Evolutionary conservation across 345 rosid species (phyloP), one percentile per base, ranked within the genome.

Genomic region (Viola odorata): DNA sequence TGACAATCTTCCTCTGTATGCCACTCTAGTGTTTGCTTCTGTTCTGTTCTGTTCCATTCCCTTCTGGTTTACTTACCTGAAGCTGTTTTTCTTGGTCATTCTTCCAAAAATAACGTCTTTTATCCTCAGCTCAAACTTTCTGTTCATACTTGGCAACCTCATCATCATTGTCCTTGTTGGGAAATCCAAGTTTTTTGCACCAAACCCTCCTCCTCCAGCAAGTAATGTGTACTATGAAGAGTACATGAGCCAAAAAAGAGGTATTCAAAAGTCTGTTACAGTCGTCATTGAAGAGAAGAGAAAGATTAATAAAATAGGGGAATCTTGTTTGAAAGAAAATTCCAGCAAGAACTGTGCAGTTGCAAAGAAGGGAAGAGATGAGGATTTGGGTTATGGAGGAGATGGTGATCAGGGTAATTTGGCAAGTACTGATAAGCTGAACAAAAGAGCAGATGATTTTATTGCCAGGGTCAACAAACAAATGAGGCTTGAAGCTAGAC

Each of bases 361-460:
- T 39, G 38, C 11, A 41, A 58, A 63, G 64, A 60, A 45, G 39
- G 65, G 64, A 69, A 50, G 12, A n/a, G 63, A 59, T 32, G 54
- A 23, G 32, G 32, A 53, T 17, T 48, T 54, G 3, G 50, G 32
- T 23, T 23, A 61, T 2, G 73, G 55, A 42, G 73, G 55, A 42
- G 69, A 66, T 47, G 64, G n/a, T n/a, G 52, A 37, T 6, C 11
- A 10, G 15, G 6, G 11, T 59, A 45, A 55, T 73, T 56, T 78
- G 70, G 76, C 81, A 7, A 23, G 32, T 23, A 52, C 73, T 6
- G 86, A 84, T 62, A 75, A 76, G n/a, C 63, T 84, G 80, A 78
- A 63, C 68, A 82, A 75, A 69, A 86, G 87, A 69, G 89, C 87
- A 58, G 87, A 82, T 61, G 84, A 86, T 65, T 74, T 86, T 67